Percentiles rank a stretch among this genome's conserved stretches.
Conservation (phyloP, 2,329 filamentous ascomycete species). For the Fonsecaea erecta region DNA sequence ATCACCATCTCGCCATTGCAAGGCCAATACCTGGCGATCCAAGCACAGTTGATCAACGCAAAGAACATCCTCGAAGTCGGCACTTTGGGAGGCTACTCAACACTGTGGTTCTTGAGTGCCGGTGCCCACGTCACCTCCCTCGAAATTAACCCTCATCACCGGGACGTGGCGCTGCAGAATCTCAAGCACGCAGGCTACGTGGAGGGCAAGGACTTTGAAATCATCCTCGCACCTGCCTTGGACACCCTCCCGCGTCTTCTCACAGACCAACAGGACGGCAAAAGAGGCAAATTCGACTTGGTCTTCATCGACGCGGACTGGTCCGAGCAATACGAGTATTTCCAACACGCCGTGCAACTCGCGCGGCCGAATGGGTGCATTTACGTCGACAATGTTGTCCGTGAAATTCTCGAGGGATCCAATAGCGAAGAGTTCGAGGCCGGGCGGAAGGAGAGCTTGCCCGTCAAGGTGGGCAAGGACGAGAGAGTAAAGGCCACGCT, state of each 20-base stretch:
- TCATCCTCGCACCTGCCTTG: conserved; percentile 53
- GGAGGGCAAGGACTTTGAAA: conserved; percentile 44
- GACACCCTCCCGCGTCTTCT: conserved; percentile 52
- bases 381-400: conserved; percentile 59
- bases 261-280: conserved; percentile 38
- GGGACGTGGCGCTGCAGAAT: conserved; percentile 55
- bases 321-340: conserved; percentile 56
- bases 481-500: conserved; percentile 49
- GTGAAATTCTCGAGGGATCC: conserved; percentile 31
- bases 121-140: conserved; percentile 55
- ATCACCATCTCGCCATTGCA: conserved; percentile 46
- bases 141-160: conserved; percentile 55
- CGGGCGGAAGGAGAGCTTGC: conserved; percentile 23
- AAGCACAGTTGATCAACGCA: conserved; percentile 44
- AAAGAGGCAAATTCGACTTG: conserved; percentile 50
- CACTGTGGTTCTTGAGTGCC: conserved; percentile 57
- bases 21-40: conserved; percentile 49
- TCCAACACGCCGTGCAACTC: conserved; percentile 53
- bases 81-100: conserved; percentile 60
- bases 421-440: conserved; percentile 24
- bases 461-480: conserved; percentile 51
- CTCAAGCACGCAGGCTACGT: conserved; percentile 46
- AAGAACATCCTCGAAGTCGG: conserved; percentile 59
- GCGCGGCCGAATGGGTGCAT: conserved; percentile 45
- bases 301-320: conserved; percentile 61